phyloP scores from a whole-genome alignment of 805 yeast species.

The Saccharomycopsis fermentans region DNA sequence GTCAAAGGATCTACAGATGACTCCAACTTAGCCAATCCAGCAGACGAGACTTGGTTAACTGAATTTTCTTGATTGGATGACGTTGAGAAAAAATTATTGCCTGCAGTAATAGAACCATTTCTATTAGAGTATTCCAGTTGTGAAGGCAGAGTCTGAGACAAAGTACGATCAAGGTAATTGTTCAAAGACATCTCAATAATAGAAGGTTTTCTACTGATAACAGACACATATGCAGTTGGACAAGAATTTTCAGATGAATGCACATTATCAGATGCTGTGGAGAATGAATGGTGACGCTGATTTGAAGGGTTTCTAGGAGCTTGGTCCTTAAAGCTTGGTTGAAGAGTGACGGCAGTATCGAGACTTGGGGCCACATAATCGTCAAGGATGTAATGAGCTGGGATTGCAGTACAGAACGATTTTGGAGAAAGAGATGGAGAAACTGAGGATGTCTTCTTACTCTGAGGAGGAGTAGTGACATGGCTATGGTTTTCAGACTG shows the following conservation, averaged over 20 bases:
- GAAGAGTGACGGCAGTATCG: slow-evolving; percentile 11
- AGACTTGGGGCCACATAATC: slow-evolving; percentile 16
- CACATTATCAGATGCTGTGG: background rate
- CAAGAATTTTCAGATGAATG: background rate
- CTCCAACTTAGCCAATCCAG: background rate
- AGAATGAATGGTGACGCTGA: background rate
- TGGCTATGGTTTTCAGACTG: background rate
- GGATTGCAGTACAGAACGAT: slow-evolving; percentile 2
- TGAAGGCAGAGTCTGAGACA: background rate
- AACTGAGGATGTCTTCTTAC: background rate
- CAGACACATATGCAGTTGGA: background rate
- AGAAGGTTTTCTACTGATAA: slow-evolving; percentile 12
- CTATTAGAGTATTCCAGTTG: background rate
- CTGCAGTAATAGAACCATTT: background rate
- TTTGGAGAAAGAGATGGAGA: background rate
- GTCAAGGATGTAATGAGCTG: slow-evolving; percentile 15
- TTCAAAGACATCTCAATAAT: slow-evolving; percentile 15
- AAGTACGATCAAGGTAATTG: slow-evolving; percentile 9
- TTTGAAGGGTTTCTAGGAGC: background rate
- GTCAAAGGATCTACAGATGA: background rate
- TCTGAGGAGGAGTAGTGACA: background rate
- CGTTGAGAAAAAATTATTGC: background rate
- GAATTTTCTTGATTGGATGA: background rate
- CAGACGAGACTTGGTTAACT: background rate
- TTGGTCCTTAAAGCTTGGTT: background rate